Conservation (phyloP, 2,329 filamentous ascomycete species). For the Fusarium tanahbumbuense region DNA sequence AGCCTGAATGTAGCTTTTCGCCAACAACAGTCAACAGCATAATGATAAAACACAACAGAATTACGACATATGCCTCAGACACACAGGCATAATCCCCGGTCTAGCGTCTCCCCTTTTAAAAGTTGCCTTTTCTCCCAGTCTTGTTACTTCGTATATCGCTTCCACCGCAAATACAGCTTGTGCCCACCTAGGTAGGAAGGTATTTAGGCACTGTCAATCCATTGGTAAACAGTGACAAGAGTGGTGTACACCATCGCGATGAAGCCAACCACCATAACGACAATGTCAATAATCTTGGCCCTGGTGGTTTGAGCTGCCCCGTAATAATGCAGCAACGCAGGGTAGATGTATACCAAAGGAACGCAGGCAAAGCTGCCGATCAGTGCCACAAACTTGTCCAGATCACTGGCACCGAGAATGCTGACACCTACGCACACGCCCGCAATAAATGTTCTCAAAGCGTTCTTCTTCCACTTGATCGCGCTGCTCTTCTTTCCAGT, state of each 20-base stretch:
- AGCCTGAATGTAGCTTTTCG: not conserved
- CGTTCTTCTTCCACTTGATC: conserved; percentile 84
- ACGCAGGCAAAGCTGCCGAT: conserved; percentile 81
- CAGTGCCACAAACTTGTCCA: conserved; percentile 80
- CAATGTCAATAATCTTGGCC: conserved; percentile 69
- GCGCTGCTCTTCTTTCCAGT: conserved; percentile 70
- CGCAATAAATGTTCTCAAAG: conserved; percentile 68
- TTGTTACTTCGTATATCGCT: conserved; percentile 6
- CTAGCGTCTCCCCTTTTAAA: conserved; percentile 8
- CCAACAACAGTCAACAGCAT: conserved; percentile 11
- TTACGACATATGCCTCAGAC: not conserved
- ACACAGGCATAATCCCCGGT: not conserved
- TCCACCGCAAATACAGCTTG: not conserved
- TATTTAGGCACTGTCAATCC: conserved; percentile 45
- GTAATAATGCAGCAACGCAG: conserved; percentile 75
- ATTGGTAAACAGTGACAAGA: conserved; percentile 63
- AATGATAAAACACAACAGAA: not conserved
- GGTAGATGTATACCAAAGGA: conserved; percentile 81
- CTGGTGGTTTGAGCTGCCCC: conserved; percentile 69
- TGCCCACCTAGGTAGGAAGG: not conserved
- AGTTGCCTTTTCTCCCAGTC: conserved; percentile 33
- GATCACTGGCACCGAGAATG: conserved; percentile 72
- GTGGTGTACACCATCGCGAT: conserved; percentile 80
- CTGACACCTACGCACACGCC: conserved; percentile 69
- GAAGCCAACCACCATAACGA: conserved; percentile 71